A percentile compares a stretch with the other conserved stretches of the same genome.
These are phyloP conservation scores for Boechera retrofracta DNA, from an alignment of 345 rosid species.

Conservation along the genomic window DNA sequence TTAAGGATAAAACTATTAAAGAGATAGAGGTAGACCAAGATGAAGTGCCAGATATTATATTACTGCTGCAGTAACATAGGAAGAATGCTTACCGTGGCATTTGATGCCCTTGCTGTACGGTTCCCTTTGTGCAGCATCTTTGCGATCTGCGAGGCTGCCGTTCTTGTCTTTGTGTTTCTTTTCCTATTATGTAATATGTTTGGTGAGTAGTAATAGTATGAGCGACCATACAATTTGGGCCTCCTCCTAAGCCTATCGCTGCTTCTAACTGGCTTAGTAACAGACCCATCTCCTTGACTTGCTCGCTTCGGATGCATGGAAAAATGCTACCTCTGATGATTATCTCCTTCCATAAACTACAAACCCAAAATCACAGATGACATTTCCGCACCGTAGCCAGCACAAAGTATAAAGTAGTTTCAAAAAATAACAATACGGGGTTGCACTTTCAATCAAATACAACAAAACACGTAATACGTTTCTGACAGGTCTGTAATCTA, in stretches of 20 bases:
- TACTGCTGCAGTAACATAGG: not conserved
- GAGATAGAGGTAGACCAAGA: not conserved
- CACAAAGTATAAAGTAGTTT: not conserved
- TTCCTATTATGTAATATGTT: slow-evolving; percentile 64
- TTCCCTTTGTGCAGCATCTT: slow-evolving; percentile 77
- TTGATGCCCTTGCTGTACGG: slow-evolving; percentile 59
- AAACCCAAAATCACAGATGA: slow-evolving; percentile 36
- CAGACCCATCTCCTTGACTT: slow-evolving; percentile 87
- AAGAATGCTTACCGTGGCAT: slow-evolving; percentile 57
- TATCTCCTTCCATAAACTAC: slow-evolving; percentile 61
- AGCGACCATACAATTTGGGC: slow-evolving; percentile 70
- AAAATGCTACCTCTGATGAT: slow-evolving; percentile 51
- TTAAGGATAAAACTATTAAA: not conserved
- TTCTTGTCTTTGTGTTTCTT: slow-evolving; percentile 82
- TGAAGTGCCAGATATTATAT: not conserved
- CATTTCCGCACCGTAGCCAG: slow-evolving; percentile 20
- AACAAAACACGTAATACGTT: not conserved
- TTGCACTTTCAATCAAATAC: slow-evolving; percentile 3
- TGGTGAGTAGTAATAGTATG: slow-evolving; percentile 70
- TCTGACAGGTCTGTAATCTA: slow-evolving; percentile 16
- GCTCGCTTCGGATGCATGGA: slow-evolving; percentile 87
- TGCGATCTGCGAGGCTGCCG: slow-evolving; percentile 93
- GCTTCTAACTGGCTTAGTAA: slow-evolving; percentile 80
- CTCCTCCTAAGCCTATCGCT: slow-evolving; percentile 95
- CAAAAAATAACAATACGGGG: not conserved